Conservation (phyloP, 768 basidiomycete species). For the Pisolithus microcarpus region DNA sequence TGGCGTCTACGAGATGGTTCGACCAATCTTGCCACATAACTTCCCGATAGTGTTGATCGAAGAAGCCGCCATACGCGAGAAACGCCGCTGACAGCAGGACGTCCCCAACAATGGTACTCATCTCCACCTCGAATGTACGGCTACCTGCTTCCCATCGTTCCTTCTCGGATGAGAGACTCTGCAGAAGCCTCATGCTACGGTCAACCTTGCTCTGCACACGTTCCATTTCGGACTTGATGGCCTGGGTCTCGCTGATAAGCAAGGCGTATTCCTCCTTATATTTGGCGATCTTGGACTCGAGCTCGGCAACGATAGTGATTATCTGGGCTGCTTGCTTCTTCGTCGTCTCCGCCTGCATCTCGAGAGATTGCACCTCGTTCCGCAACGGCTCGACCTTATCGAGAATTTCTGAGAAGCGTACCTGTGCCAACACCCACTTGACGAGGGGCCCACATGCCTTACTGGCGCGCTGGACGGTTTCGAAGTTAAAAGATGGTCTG, state of each 20-base stretch:
- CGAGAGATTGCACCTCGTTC: conserved; percentile 89
- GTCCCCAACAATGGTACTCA: conserved; percentile 98
- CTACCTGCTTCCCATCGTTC: conserved; percentile 92
- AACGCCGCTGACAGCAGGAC: conserved; percentile 93
- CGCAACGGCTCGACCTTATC: conserved; percentile 96
- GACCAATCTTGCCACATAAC: conserved; percentile 97
- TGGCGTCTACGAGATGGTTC: conserved; percentile 79
- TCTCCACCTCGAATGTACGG: conserved; percentile 92
- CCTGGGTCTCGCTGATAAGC: conserved; percentile 93
- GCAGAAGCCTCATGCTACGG: conserved; percentile 91
- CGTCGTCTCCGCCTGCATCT: conserved; percentile 89
- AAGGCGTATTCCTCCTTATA: conserved; percentile 98
- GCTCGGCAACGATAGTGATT: conserved; percentile 84
- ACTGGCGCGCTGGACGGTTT: conserved; percentile 89
- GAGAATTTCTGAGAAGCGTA: conserved; percentile 92
- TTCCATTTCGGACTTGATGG: conserved; percentile 97
- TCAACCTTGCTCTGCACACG: conserved; percentile 95
- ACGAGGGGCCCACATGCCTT: conserved; percentile 97
- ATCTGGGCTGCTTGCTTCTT: conserved; percentile 89
- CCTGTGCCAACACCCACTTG: conserved; percentile 97
- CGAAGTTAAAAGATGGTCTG: conserved; percentile 88
- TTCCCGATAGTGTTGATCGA: conserved; percentile 97
- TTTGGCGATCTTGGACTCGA: conserved; percentile 83
- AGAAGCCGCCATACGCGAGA: conserved; percentile 96
- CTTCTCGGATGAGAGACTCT: conserved; percentile 91